These are phyloP conservation scores for Penicillium coffeae DNA, from an alignment of 495 filamentous ascomycete species.

Conservation along the genomic window DNA sequence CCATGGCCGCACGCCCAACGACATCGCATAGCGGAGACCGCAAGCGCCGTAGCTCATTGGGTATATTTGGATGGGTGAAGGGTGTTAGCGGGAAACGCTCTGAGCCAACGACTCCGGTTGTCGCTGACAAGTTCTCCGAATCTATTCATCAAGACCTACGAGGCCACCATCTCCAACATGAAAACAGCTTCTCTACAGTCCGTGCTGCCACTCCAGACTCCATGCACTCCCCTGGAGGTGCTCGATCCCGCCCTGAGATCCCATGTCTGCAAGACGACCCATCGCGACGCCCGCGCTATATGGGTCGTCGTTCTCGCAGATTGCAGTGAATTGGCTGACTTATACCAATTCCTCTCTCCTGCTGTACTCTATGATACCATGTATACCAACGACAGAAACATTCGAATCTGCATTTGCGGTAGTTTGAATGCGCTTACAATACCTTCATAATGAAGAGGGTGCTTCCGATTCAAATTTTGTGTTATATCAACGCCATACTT, in stretches of 20 bases:
- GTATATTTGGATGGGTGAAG: conserved; percentile 46
- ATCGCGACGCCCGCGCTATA: conserved; percentile 34
- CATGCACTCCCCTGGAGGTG: conserved; percentile 7
- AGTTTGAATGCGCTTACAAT: too few relatives aligned
- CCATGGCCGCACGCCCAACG: conserved; percentile 22
- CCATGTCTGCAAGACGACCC: conserved; percentile 17
- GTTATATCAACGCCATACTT: background rate
- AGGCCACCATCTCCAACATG: conserved; percentile 13
- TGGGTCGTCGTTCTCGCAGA: conserved; percentile 35
- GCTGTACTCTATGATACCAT: conserved; percentile 15
- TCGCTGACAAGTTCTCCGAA: conserved; percentile 18
- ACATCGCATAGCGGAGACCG: conserved; percentile 33
- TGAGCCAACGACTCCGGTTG: conserved; percentile 7
- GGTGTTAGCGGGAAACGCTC: conserved; percentile 29
- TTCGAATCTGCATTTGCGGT: too few relatives aligned
- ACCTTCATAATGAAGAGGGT: too few relatives aligned
- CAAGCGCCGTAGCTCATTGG: conserved; percentile 38
- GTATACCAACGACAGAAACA: background rate
- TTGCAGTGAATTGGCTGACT: background rate
- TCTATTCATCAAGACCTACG: background rate
- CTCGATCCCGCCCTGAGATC: conserved; percentile 15
- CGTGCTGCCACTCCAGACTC: conserved; percentile 16
- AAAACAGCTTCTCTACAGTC: background rate
- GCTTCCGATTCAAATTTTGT: background rate
- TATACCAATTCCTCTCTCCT: background rate